phyloP scores from a whole-genome alignment of 495 filamentous ascomycete species.

The Neurospora africana region DNA sequence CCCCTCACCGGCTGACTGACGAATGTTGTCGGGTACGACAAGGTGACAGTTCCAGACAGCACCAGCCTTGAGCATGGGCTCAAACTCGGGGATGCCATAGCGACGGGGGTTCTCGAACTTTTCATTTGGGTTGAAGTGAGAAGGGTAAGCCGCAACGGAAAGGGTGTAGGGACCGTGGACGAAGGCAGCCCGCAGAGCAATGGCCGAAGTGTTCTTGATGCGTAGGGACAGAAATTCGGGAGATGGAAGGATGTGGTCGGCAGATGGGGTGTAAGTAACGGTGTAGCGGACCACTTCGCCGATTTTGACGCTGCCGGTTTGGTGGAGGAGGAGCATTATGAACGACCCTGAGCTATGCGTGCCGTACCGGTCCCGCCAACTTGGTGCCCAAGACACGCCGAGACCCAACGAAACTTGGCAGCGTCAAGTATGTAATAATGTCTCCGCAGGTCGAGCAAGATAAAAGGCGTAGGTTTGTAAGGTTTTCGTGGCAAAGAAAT shows the following conservation, averaged over 20 bases:
- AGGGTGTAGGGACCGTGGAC: constrained; percentile 92
- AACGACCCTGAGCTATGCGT: neutral
- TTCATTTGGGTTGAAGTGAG: constrained; percentile 65
- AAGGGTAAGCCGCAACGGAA: constrained; percentile 72
- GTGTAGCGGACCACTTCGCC: constrained; percentile 90
- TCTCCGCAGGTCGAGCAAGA: neutral
- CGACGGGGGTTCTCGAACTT: constrained; percentile 51
- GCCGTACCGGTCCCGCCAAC: neutral
- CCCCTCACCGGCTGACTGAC: constrained; percentile 28
- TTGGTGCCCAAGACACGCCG: neutral
- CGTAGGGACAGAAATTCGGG: constrained; percentile 69
- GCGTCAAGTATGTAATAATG: neutral
- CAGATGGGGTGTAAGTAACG: constrained; percentile 80
- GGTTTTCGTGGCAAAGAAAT: neutral
- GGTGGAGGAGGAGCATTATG: constrained; percentile 80
- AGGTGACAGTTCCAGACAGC: constrained; percentile 72
- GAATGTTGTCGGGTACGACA: constrained; percentile 61
- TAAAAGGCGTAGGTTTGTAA: neutral
- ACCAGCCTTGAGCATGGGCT: constrained; percentile 91
- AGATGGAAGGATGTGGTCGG: constrained; percentile 76
- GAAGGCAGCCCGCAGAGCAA: constrained; percentile 86
- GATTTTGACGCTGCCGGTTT: constrained; percentile 79
- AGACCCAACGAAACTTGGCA: neutral
- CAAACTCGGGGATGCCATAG: constrained; percentile 73
- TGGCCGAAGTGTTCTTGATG: constrained; percentile 84